phyloP scores from a whole-genome alignment of 176 grass and related monocot species.

The Metroxylon sagu region DNA sequence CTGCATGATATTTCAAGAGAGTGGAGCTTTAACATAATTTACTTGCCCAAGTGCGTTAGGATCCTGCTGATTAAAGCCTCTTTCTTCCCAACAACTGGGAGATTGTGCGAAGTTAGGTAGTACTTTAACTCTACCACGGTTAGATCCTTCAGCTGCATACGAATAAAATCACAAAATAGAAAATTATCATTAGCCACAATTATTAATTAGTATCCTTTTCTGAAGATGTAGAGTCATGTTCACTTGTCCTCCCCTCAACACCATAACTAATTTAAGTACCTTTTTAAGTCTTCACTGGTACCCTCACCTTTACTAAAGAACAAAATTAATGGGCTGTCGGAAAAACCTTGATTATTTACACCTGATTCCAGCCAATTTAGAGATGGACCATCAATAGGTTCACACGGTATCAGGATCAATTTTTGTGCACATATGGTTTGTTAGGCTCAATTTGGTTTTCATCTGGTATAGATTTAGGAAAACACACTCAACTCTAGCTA shows the following conservation, averaged over 20 bases:
- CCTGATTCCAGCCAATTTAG: too few species aligned
- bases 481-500: not conserved
- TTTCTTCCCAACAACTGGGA: slow-evolving; percentile 78
- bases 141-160: slow-evolving; percentile 71
- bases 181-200: slow-evolving; percentile 9
- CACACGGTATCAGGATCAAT: too few species aligned
- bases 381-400: too few species aligned
- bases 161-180: not conserved
- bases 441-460: too few species aligned
- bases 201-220: not conserved
- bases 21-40: not conserved
- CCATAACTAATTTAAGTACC: too few species aligned
- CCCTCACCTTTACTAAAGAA: too few species aligned
- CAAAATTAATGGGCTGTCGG: too few species aligned
- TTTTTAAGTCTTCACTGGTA: too few species aligned
- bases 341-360: too few species aligned
- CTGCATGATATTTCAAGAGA: too few species aligned
- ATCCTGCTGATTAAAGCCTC: slow-evolving; percentile 70
- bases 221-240: not conserved
- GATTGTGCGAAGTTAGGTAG: slow-evolving; percentile 56
- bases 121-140: slow-evolving; percentile 60
- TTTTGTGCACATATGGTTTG: too few species aligned
- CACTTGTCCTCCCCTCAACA: too few species aligned
- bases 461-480: not conserved
- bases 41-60: slow-evolving; percentile 81